phyloP scores from a whole-genome alignment of 345 rosid genomes.

The Dimocarpus longan region DNA sequence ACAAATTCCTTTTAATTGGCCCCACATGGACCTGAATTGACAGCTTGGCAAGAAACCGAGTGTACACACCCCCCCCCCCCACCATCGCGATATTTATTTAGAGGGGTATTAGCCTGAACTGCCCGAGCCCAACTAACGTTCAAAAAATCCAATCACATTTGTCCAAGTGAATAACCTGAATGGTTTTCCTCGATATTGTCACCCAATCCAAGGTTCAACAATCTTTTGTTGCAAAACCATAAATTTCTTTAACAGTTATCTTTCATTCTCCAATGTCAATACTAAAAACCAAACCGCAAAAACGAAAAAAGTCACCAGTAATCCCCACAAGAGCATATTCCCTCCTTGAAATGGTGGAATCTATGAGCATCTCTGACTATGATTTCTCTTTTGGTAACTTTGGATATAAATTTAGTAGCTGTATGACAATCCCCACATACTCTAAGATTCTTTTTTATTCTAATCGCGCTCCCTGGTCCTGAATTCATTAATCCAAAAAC shows the following conservation, averaged over 20 bases:
- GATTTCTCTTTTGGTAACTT: conserved; percentile 41
- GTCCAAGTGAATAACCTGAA: neutral
- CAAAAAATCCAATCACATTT: neutral
- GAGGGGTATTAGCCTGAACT: no score
- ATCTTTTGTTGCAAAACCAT: no score
- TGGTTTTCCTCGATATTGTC: neutral
- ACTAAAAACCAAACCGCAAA: no score
- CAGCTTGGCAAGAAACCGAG: neutral
- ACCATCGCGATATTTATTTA: no score
- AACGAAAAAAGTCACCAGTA: conserved; percentile 29
- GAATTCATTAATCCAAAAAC: conserved; percentile 38
- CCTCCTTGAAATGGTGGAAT: conserved; percentile 44
- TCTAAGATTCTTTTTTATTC: conserved; percentile 47
- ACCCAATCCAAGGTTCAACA: neutral
- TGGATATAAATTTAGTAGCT: conserved; percentile 38
- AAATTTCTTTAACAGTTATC: no score
- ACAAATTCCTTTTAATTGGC: neutral
- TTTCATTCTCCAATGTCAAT: no score
- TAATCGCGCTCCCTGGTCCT: conserved; percentile 29
- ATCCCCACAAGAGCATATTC: conserved; percentile 49
- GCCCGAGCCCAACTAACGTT: neutral
- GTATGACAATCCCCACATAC: conserved; percentile 42
- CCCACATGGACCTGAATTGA: conserved; percentile 14
- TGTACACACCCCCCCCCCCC: no score
- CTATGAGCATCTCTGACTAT: conserved; percentile 45